A percentile compares a stretch with the other conserved stretches of the same genome.
These are phyloP conservation scores for Chenopodium berlandieri DNA, from an alignment of 148 eudicot genomes.

Conservation along the genomic window DNA sequence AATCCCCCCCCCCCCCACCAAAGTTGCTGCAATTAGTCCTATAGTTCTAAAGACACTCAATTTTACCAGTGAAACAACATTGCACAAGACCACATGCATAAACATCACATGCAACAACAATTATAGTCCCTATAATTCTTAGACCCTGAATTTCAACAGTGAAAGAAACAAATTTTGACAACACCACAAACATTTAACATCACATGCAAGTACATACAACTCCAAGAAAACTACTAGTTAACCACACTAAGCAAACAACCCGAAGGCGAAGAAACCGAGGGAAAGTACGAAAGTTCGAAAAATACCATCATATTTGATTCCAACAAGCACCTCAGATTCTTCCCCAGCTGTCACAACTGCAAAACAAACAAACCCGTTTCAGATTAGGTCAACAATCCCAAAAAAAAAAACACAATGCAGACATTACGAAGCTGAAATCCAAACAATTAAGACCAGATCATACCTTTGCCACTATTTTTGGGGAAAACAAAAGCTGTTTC, in stretches of 20 bases:
- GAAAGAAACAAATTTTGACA: background rate
- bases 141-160: background rate
- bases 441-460: background rate
- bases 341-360: slow-evolving; percentile 83
- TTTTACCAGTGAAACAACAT: background rate
- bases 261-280: background rate
- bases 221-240: background rate
- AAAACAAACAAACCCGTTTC: slow-evolving; percentile 21
- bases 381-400: slow-evolving; percentile 10
- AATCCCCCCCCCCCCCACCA: background rate
- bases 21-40: background rate
- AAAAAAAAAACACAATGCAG: slow-evolving; percentile 15
- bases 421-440: slow-evolving; percentile 3
- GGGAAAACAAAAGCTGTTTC: slow-evolving; percentile 86
- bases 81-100: background rate
- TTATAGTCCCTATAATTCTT: background rate
- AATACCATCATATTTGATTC: slow-evolving; percentile 81
- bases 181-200: background rate
- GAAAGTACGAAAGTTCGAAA: background rate
- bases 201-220: background rate
- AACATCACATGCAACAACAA: background rate
- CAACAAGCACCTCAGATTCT: slow-evolving; percentile 75
- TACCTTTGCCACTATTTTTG: slow-evolving; percentile 66
- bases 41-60: background rate
- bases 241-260: background rate